A percentile compares a stretch with the other conserved stretches of the same genome.
These are phyloP conservation scores for Symbiodinium pilosum DNA, from an alignment of 73 alveolate species.

Conservation along the genomic window DNA sequence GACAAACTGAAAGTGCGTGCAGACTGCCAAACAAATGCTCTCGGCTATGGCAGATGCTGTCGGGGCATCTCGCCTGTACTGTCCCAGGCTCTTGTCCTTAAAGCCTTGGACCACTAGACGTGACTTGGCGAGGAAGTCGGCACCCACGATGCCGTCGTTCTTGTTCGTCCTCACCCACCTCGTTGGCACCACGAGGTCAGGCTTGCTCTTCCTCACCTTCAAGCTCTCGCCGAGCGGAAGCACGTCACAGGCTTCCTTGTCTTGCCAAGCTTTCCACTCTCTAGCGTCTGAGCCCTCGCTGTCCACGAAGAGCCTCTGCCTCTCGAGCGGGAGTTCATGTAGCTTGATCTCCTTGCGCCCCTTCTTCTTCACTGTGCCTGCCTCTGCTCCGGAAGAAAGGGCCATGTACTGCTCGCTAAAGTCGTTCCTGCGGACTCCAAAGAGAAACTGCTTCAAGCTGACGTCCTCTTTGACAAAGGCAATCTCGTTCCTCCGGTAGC, in stretches of 20 bases:
- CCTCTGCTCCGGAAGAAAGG: not conserved
- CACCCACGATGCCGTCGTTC: slow-evolving; percentile 5
- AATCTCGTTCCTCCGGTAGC: not conserved
- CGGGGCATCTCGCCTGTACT: slow-evolving; percentile 34
- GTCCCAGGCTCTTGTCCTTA: slow-evolving; percentile 22
- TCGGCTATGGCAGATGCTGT: slow-evolving; percentile 19
- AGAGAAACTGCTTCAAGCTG: not conserved
- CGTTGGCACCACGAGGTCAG: slow-evolving; percentile 12
- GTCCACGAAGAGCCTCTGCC: not conserved
- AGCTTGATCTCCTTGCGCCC: not conserved
- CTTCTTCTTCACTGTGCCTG: not conserved
- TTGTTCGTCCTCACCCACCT: slow-evolving; percentile 30
- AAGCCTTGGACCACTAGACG: slow-evolving; percentile 23
- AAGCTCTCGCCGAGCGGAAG: not conserved
- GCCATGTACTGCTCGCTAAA: not conserved
- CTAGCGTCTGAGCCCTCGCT: not conserved
- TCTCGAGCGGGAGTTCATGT: not conserved
- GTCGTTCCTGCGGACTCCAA: not conserved
- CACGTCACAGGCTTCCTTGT: not conserved
- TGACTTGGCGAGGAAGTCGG: not conserved
- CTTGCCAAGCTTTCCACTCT: not conserved
- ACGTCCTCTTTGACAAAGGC: not conserved
- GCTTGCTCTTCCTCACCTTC: not conserved
- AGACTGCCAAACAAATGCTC: not conserved
- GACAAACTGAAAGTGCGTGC: not conserved